A percentile compares a stretch with the other conserved stretches of the same genome.
These are phyloP conservation scores for Dactylellina leptospora DNA, from an alignment of 2,329 filamentous ascomycete genomes.

Conservation along the genomic window DNA sequence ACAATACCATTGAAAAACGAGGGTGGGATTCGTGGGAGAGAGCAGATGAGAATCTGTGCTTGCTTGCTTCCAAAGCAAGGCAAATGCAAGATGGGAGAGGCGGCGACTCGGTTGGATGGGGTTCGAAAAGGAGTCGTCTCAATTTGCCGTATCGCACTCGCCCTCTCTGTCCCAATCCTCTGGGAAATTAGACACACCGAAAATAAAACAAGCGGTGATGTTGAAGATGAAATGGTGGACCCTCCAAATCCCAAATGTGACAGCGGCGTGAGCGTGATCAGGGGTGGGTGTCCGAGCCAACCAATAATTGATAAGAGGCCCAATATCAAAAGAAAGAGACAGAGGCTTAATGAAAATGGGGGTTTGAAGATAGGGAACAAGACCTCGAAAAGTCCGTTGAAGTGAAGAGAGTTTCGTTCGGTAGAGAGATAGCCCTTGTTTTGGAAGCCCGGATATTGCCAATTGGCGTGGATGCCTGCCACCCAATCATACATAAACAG, in stretches of 20 bases:
- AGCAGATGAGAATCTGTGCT: constrained; percentile 36
- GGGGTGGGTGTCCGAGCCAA: constrained; percentile 45
- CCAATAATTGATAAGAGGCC: constrained; percentile 49
- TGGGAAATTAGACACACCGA: constrained; percentile 52
- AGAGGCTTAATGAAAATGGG: constrained; percentile 18
- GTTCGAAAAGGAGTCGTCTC: constrained; percentile 48
- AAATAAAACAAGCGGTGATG: constrained; percentile 38
- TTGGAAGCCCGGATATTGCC: constrained; percentile 43
- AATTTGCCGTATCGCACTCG: constrained; percentile 48
- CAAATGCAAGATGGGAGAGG: constrained; percentile 25
- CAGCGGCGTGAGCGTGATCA: constrained; percentile 51
- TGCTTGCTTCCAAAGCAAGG: constrained; percentile 16
- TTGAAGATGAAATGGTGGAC: constrained; percentile 49
- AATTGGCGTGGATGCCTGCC: constrained; percentile 52
- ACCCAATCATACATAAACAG: constrained; percentile 50
- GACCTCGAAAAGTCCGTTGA: constrained; percentile 20
- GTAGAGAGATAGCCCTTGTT: constrained; percentile 42
- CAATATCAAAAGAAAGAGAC: constrained; percentile 40
- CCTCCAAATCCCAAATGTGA: constrained; percentile 50
- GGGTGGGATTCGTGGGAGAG: constrained; percentile 28
- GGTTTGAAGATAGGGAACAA: constrained; percentile 40
- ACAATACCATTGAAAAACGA: constrained; percentile 48
- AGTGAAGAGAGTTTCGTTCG: constrained; percentile 28
- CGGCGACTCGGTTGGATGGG: constrained; percentile 45
- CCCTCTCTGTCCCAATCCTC: constrained; percentile 40